A percentile compares a stretch with the other conserved stretches of the same genome.
These are phyloP conservation scores for Tylopilus subfusipes DNA, from an alignment of 768 basidiomycete species.

Conservation along the genomic window DNA sequence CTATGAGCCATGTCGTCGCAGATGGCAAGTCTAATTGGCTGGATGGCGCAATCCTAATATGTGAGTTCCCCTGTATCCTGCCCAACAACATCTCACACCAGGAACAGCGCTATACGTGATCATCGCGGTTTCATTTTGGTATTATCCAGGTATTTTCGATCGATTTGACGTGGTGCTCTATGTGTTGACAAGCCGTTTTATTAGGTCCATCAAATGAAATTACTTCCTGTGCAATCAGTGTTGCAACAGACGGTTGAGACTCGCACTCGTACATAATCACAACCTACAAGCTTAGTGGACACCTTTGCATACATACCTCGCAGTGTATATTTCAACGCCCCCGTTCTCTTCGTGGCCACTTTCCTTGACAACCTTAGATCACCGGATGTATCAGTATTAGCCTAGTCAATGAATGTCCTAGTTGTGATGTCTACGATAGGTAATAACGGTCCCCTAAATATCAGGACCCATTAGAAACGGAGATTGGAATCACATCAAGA, in stretches of 20 bases:
- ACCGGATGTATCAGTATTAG: neutral
- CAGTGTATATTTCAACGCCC: slow-evolving; percentile 12
- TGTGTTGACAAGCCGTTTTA: slow-evolving; percentile 1
- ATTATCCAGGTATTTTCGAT: slow-evolving; percentile 37
- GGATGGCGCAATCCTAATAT: slow-evolving; percentile 72
- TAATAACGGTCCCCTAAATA: slow-evolving; percentile 42
- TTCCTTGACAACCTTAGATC: slow-evolving; percentile 5
- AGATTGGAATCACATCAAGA: neutral
- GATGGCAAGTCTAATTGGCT: slow-evolving; percentile 86
- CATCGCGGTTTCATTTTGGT: slow-evolving; percentile 69
- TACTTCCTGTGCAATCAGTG: slow-evolving; percentile 9
- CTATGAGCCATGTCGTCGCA: slow-evolving; percentile 76
- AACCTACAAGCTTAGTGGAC: slow-evolving; percentile 5
- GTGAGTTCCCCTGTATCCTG: slow-evolving; percentile 36
- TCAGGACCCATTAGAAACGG: neutral
- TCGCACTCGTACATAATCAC: neutral
- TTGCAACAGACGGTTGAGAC: slow-evolving; percentile 1
- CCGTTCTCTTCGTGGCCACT: slow-evolving; percentile 13
- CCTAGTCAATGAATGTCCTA: slow-evolving; percentile 5
- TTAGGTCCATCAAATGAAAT: slow-evolving; percentile 26
- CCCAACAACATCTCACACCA: neutral
- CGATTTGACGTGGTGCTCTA: neutral
- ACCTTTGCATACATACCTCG: neutral
- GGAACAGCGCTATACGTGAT: slow-evolving; percentile 62
- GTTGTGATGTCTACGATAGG: slow-evolving; percentile 23